These are phyloP conservation scores for Mercurialis annua DNA, from an alignment of 345 rosid genomes.

Conservation along the genomic window DNA sequence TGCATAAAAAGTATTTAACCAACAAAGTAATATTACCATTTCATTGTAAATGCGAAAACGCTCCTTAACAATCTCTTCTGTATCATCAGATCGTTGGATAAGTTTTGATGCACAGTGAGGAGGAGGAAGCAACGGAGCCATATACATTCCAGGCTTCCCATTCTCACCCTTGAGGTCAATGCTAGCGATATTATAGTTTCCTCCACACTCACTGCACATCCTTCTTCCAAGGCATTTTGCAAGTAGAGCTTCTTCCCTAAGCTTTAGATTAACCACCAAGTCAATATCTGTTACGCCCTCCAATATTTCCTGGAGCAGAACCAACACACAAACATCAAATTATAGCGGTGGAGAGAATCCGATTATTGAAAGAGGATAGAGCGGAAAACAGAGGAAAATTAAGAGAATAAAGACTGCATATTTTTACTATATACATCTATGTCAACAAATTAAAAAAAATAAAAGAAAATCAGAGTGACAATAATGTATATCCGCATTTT, in stretches of 20 bases:
- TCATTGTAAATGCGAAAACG: slow-evolving; percentile 74
- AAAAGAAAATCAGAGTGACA: too few relatives aligned
- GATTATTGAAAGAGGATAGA: background rate
- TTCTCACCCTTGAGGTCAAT: slow-evolving; percentile 81
- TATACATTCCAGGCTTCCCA: slow-evolving; percentile 73
- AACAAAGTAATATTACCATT: slow-evolving; percentile 41
- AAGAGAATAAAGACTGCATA: background rate
- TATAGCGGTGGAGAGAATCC: background rate
- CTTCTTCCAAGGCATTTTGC: slow-evolving; percentile 97
- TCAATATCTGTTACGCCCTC: slow-evolving; percentile 83
- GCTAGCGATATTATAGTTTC: slow-evolving; percentile 78
- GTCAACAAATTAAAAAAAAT: too few relatives aligned
- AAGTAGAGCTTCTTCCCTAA: slow-evolving; percentile 75
- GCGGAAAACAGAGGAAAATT: background rate
- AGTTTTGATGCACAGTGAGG: slow-evolving; percentile 77
- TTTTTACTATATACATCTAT: too few relatives aligned
- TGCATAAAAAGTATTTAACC: background rate
- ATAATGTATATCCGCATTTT: too few relatives aligned
- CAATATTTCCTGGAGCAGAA: slow-evolving; percentile 62
- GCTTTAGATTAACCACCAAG: slow-evolving; percentile 83
- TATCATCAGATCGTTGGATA: slow-evolving; percentile 83
- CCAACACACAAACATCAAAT: background rate
- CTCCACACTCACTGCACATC: slow-evolving; percentile 86
- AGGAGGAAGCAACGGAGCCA: slow-evolving; percentile 99
- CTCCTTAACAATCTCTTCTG: slow-evolving; percentile 82